These are phyloP conservation scores for Carallia pectinifolia DNA, from an alignment of 345 rosid genomes.

Conservation along the genomic window DNA sequence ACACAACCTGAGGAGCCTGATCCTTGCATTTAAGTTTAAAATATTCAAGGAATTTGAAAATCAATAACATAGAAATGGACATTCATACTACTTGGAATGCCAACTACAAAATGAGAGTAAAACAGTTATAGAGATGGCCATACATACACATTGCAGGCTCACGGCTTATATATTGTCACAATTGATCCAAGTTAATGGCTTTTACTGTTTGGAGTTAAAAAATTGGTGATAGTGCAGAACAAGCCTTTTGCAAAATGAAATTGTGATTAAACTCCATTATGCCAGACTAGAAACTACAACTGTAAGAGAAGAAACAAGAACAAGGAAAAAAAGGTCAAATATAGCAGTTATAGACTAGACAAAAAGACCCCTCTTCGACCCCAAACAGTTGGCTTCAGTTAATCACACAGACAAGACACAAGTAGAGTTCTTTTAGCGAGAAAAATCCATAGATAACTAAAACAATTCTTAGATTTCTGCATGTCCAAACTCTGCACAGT, in stretches of 20 bases:
- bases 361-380: neutral
- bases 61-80: neutral
- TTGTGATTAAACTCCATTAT: neutral
- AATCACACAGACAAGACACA: neutral
- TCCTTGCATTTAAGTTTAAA: neutral
- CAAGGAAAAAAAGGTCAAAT: neutral
- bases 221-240: no score
- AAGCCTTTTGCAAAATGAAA: neutral
- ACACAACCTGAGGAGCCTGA: conserved; percentile 63
- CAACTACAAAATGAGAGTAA: neutral
- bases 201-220: no score
- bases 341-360: neutral
- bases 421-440: neutral
- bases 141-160: neutral
- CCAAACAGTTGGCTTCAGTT: neutral
- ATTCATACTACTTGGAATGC: neutral
- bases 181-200: no score
- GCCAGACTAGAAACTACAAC: neutral
- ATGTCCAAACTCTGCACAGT: neutral
- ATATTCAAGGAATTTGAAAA: neutral
- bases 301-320: neutral
- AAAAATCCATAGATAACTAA: neutral
- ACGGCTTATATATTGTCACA: neutral
- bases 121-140: neutral
- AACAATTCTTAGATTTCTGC: neutral